phyloP scores from a whole-genome alignment of 139 green algal species.

The Axilococcus clingmanii region DNA sequence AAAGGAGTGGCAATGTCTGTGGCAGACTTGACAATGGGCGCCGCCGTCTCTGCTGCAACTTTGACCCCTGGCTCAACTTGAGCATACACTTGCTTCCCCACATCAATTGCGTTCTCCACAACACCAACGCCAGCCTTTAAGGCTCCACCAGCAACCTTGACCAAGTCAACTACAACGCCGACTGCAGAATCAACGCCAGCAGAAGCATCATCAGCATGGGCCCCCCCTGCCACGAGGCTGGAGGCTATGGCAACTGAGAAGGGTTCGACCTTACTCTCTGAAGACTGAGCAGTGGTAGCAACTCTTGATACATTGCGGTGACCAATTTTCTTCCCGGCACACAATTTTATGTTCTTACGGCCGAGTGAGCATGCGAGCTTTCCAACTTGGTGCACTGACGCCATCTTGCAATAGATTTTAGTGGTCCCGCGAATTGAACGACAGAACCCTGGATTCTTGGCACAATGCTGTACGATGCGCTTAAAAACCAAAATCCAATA shows the following conservation, averaged over 20 bases:
- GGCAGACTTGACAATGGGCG: conserved; percentile 34
- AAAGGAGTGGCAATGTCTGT: conserved; percentile 14
- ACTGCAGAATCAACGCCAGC: conserved; percentile 11
- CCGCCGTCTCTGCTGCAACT: conserved; percentile 27
- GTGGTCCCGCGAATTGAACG: too few relatives aligned
- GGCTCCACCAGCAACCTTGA: conserved; percentile 10
- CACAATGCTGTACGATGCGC: too few relatives aligned
- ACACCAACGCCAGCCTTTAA: conserved; percentile 25
- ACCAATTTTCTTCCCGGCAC: too few relatives aligned
- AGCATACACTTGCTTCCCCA: conserved; percentile 11
- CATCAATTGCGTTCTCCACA: conserved; percentile 9
- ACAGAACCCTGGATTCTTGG: too few relatives aligned
- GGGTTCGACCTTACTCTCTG: too few relatives aligned
- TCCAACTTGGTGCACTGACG: too few relatives aligned
- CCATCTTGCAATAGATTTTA: too few relatives aligned
- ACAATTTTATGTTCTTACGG: too few relatives aligned
- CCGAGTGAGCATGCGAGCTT: too few relatives aligned
- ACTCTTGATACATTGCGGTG: too few relatives aligned
- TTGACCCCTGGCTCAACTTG: conserved; percentile 49
- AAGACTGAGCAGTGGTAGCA: too few relatives aligned
- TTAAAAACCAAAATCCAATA: too few relatives aligned
- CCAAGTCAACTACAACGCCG: conserved; percentile 8
- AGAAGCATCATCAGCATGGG: neutral
- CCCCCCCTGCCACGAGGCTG: conserved; percentile 3
- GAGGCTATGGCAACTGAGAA: neutral